Percentiles rank a stretch among this genome's conserved stretches.
phyloP scores from a whole-genome alignment of 768 basidiomycete species.

The Agaricus blazei region DNA sequence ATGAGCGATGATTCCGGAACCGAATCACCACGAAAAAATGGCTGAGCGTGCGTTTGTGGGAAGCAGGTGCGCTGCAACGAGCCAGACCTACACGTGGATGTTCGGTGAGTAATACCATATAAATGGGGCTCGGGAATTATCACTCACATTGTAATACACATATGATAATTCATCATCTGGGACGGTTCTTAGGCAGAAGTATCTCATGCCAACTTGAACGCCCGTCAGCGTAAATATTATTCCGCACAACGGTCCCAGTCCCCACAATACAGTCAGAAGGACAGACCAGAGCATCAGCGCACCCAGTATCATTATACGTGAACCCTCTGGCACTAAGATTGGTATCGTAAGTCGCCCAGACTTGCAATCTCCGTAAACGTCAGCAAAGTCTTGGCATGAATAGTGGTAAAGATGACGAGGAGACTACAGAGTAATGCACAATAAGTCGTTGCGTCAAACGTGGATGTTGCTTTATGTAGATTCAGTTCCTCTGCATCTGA shows the following conservation, averaged over 20 bases:
- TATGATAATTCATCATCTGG: conserved; percentile 13
- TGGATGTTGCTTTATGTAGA: neutral
- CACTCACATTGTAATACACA: conserved; percentile 16
- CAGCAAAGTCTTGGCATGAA: conserved; percentile 45
- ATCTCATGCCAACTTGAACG: conserved; percentile 12
- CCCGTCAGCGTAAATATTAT: conserved; percentile 10
- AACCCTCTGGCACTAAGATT: conserved; percentile 33
- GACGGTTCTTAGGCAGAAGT: conserved; percentile 6
- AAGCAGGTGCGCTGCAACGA: conserved; percentile 11
- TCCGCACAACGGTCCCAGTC: neutral
- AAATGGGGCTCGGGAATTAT: neutral
- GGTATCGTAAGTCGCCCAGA: conserved; percentile 38
- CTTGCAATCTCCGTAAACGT: conserved; percentile 36
- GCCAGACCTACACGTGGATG: conserved; percentile 7
- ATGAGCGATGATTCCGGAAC: too few relatives aligned
- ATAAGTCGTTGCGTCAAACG: conserved; percentile 9
- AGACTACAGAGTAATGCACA: conserved; percentile 14
- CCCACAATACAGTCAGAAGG: conserved; percentile 11
- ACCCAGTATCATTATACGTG: conserved; percentile 20
- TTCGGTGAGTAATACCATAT: neutral
- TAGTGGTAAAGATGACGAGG: conserved; percentile 36
- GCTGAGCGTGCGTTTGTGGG: conserved; percentile 3
- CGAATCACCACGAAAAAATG: neutral
- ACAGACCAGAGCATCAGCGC: conserved; percentile 15
- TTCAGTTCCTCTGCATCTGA: too few relatives aligned